Percentiles rank a stretch among this genome's conserved stretches.
Evolutionary conservation across 345 rosid species (phyloP).

Genomic region (Eucalyptus globulus): DNA sequence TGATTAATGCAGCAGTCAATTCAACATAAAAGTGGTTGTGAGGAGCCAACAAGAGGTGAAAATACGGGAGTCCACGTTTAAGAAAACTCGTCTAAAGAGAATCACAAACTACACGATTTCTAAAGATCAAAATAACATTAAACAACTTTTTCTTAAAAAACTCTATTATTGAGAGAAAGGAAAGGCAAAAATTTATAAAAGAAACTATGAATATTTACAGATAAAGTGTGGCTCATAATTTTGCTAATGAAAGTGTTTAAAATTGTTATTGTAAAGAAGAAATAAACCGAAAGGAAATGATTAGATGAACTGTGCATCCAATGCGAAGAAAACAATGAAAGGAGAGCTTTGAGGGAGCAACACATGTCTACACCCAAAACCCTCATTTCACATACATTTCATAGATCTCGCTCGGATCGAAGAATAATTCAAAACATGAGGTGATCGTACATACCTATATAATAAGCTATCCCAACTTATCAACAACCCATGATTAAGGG

Average conservation of each 20-base stretch:
- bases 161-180: neutral
- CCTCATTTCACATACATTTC: neutral
- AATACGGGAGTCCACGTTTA: fast-evolving
- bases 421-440: neutral
- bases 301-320: neutral
- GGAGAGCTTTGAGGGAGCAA: neutral
- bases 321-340: neutral
- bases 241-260: neutral
- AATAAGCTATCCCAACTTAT: neutral
- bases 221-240: neutral
- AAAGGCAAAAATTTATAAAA: neutral
- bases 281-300: neutral
- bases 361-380: neutral
- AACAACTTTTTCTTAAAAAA: neutral
- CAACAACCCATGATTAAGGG: neutral
- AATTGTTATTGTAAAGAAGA: neutral
- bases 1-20: neutral
- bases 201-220: neutral
- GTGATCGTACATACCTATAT: neutral
- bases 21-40: too few relatives aligned
- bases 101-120: neutral
- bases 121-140: neutral
- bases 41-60: neutral
- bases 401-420: neutral
- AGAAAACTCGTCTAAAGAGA: neutral